phyloP scores from a whole-genome alignment of 1,284 basidiomycete genomes.

The Mixia osmundae region DNA sequence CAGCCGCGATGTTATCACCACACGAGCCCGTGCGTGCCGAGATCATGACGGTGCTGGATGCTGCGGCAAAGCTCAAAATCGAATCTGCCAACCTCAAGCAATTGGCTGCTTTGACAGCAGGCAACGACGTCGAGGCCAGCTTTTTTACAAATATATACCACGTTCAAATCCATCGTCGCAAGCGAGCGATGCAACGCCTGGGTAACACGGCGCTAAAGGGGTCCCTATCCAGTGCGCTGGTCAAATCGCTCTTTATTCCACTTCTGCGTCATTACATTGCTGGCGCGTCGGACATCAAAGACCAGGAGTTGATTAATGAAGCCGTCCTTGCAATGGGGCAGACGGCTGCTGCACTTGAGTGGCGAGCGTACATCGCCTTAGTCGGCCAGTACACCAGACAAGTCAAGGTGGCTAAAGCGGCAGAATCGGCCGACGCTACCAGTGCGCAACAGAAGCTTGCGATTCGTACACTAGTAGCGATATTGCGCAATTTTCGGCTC shows the following conservation, averaged over 20 bases:
- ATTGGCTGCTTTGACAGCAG: slow-evolving; percentile 49
- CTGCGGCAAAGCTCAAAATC: slow-evolving; percentile 31
- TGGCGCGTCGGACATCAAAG: slow-evolving; percentile 38
- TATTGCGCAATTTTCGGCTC: slow-evolving; percentile 87
- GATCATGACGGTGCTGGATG: slow-evolving; percentile 52
- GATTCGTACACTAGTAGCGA: slow-evolving; percentile 59
- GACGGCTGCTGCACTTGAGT: slow-evolving; percentile 45
- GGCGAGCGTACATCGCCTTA: slow-evolving; percentile 63
- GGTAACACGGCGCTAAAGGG: slow-evolving; percentile 55
- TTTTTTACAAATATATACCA: slow-evolving; percentile 95
- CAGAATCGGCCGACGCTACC: slow-evolving; percentile 44
- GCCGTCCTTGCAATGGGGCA: slow-evolving; percentile 54
- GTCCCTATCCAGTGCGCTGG: slow-evolving; percentile 41
- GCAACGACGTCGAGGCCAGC: slow-evolving; percentile 79
- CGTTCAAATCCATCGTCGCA: slow-evolving; percentile 75
- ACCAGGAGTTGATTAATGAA: slow-evolving; percentile 80
- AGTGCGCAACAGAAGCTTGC: slow-evolving; percentile 55
- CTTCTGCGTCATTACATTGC: slow-evolving; percentile 47
- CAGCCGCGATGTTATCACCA: slow-evolving; percentile 53
- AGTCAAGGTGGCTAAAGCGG: too few relatives aligned
- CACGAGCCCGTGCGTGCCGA: slow-evolving; percentile 76
- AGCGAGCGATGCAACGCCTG: slow-evolving; percentile 63
- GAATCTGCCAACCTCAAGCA: slow-evolving; percentile 15
- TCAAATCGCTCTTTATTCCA: slow-evolving; percentile 68
- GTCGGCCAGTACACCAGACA: slow-evolving; percentile 63